Base-by-base conservation (phyloP, 2,329 filamentous ascomycete genomes). In the Talaromyces amestolkiae region DNA sequence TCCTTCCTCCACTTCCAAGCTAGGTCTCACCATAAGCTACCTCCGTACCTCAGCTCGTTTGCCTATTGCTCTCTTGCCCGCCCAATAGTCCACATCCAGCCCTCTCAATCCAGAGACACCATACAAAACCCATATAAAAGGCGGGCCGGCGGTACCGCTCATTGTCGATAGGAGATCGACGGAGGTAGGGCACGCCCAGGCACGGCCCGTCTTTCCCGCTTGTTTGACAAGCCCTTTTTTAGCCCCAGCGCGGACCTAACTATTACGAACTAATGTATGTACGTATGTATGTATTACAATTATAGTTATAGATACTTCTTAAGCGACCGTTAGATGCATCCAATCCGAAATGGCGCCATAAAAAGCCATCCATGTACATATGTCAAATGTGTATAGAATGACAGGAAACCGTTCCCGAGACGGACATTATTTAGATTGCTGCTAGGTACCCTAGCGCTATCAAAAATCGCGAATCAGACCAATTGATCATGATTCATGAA, bases 201-300 rank as follows among this genome's bases (percentile, higher is more conserved):
- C 51, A 54, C 51, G n/a, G 51, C 51, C 51, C n/a, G n/a, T 54
- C 51, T 54, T 54, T 54, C 31, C 31, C 51, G 51, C 51, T 54
- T 13, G 51, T 31, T 31, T 54, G 31, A 54, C 51, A 54, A 22
- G 27, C 31, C 31, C 17, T 13, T 19, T 31, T 37, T 54, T 15
- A 54, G 31, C 51, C 51, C 51, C 51, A 35, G n/a, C n/a, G 49
- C 51, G n/a, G 27, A 54, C 51, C 5, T 11, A 5, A 5, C 27
- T 35, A 35, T 37, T 37, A 31, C 6, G 5, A 31, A 31, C 27
- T 31, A 31, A 31, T 31, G 27, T 31, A 31, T 31, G 27, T 53
- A 53, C 2, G 24, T 33, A 51, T 17, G 17, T 33, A 33, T 19
- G 17, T 7, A 37, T 37, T 51, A 31, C 5, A n/a, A 15, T 27